Conservation (phyloP, 2,329 filamentous ascomycete genomes). For the Aureobasidium uvarum region DNA sequence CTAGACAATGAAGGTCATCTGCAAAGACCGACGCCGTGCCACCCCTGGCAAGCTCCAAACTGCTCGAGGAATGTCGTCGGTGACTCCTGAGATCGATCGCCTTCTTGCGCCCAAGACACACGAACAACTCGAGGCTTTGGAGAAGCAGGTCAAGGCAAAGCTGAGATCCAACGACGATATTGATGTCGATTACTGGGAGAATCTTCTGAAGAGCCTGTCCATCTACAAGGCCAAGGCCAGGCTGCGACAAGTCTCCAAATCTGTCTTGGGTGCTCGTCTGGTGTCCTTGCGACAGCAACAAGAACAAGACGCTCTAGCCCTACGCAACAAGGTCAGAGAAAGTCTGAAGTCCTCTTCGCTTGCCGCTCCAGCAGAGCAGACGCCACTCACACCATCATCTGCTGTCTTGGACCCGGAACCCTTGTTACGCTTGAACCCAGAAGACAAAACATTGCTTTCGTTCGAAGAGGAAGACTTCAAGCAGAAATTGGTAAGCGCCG, state of each 20-base stretch:
- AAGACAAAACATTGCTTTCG: conserved; percentile 61
- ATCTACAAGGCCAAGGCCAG: conserved; percentile 92
- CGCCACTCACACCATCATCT: background rate
- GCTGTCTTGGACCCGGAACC: conserved; percentile 61
- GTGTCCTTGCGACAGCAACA: conserved; percentile 66
- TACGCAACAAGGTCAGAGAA: conserved; percentile 32
- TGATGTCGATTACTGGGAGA: conserved; percentile 97
- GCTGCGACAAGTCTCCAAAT: conserved; percentile 72
- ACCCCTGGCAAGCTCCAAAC: conserved; percentile 54
- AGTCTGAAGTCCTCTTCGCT: background rate
- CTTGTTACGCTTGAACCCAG: conserved; percentile 60
- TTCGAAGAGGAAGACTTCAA: conserved; percentile 60
- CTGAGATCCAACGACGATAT: conserved; percentile 85
- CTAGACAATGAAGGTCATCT: conserved; percentile 78
- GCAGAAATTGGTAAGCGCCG: conserved; percentile 50
- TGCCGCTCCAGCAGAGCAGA: background rate
- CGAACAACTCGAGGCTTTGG: conserved; percentile 80
- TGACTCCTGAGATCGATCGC: conserved; percentile 83
- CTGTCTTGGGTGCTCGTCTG: conserved; percentile 68
- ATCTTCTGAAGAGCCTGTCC: conserved; percentile 76
- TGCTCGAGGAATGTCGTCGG: conserved; percentile 76
- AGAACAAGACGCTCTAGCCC: conserved; percentile 60
- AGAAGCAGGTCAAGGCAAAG: conserved; percentile 83
- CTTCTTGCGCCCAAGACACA: conserved; percentile 81
- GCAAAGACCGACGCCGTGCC: conserved; percentile 69